These are phyloP conservation scores for Blastobotrys robertii DNA, from an alignment of 805 yeast species.

Conservation along the genomic window DNA sequence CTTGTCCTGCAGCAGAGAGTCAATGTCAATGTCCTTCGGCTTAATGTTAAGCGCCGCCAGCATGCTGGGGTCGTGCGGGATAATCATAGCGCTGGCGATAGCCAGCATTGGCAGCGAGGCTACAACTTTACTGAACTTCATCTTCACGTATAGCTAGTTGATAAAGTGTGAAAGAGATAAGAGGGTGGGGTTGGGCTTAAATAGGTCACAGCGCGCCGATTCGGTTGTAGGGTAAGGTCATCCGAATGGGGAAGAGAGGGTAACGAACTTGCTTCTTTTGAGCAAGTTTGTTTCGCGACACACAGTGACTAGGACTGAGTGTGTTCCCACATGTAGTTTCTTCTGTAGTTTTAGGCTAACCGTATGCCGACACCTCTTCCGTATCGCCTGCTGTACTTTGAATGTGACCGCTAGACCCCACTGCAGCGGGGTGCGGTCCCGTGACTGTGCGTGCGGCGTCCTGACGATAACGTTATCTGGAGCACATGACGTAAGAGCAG, in stretches of 20 bases:
- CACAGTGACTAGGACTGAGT: background rate
- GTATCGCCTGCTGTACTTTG: too few relatives aligned
- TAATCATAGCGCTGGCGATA: constrained; percentile 45
- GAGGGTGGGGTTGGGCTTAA: background rate
- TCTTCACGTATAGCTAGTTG: constrained; percentile 3
- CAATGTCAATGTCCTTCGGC: constrained; percentile 13
- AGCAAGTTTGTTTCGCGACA: background rate
- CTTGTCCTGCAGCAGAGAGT: constrained; percentile 10
- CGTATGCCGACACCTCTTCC: too few relatives aligned
- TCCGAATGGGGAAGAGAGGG: background rate
- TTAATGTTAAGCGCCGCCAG: constrained; percentile 28
- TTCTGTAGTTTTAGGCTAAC: background rate
- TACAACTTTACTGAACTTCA: constrained; percentile 17
- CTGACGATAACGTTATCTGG: too few relatives aligned
- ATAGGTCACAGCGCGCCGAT: background rate
- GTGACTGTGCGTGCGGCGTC: too few relatives aligned
- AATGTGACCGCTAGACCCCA: too few relatives aligned
- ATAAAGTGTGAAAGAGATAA: background rate
- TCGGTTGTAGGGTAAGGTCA: background rate
- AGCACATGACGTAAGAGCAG: too few relatives aligned
- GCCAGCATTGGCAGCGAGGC: constrained; percentile 22
- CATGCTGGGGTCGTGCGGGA: constrained; percentile 43
- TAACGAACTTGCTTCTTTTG: background rate
- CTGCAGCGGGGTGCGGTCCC: too few relatives aligned
- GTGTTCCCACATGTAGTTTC: too few relatives aligned